phyloP scores from a whole-genome alignment of 345 rosid species.

The Brassica carinata region DNA sequence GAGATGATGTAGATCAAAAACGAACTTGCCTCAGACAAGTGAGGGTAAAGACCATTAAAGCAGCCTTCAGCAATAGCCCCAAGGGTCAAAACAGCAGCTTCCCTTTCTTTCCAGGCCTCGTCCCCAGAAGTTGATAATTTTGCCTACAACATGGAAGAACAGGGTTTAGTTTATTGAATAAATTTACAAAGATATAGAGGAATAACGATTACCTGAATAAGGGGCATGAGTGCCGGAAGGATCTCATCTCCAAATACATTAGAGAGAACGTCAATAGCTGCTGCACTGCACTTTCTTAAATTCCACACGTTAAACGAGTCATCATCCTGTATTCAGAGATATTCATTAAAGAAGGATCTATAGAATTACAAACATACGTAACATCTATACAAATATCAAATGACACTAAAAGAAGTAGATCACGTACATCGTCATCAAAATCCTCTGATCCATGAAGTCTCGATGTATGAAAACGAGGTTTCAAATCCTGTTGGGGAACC shows the following conservation, averaged over 20 bases:
- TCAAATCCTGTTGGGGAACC: slow-evolving; percentile 68
- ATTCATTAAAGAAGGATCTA: slow-evolving; percentile 23
- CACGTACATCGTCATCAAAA: slow-evolving; percentile 72
- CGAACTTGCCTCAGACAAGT: slow-evolving; percentile 65
- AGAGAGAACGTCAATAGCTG: slow-evolving; percentile 86
- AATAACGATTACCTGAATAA: slow-evolving; percentile 62
- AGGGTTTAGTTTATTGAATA: slow-evolving; percentile 15
- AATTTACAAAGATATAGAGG: slow-evolving; percentile 12
- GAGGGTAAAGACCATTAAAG: slow-evolving; percentile 93
- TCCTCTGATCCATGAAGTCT: slow-evolving; percentile 84
- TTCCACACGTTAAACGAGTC: slow-evolving; percentile 87
- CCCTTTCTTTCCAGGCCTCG: slow-evolving; percentile 94
- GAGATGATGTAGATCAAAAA: slow-evolving; percentile 16
- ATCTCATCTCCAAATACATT: slow-evolving; percentile 93
- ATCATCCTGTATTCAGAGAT: slow-evolving; percentile 61
- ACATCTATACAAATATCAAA: slow-evolving; percentile 8
- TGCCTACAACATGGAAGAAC: slow-evolving; percentile 50
- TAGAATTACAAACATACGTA: not conserved
- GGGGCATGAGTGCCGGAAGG: slow-evolving; percentile 89
- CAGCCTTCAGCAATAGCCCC: slow-evolving; percentile 97
- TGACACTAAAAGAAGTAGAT: slow-evolving; percentile 22
- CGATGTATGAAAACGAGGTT: slow-evolving; percentile 95
- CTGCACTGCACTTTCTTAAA: slow-evolving; percentile 98
- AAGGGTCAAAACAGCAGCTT: slow-evolving; percentile 96
- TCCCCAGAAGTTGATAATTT: slow-evolving; percentile 73